Conservation (phyloP, 2,329 filamentous ascomycete species). For the Herpotrichia juniperi region DNA sequence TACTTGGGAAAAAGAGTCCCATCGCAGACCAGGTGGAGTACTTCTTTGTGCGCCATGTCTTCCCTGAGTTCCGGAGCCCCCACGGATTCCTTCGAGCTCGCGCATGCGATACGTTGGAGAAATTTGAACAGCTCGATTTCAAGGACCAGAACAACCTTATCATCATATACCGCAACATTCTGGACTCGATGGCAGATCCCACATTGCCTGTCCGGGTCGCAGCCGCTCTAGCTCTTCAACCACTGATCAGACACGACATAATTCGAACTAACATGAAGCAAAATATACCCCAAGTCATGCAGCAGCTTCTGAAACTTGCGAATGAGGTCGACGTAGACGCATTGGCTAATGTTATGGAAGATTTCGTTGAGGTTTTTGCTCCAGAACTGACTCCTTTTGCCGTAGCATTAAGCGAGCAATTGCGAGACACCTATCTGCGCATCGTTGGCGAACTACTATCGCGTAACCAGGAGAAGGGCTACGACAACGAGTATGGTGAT, state of each 20-base stretch:
- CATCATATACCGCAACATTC: constrained; percentile 93
- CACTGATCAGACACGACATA: constrained; percentile 91
- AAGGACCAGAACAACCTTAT: constrained; percentile 95
- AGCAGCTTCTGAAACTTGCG: constrained; percentile 93
- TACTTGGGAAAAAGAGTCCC: constrained; percentile 96
- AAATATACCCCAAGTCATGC: constrained; percentile 99
- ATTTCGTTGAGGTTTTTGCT: constrained; percentile 99
- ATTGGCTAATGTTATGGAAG: constrained; percentile 98
- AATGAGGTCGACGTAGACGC: constrained; percentile 99
- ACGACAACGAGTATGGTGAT: constrained; percentile 82
- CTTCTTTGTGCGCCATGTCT: constrained; percentile 97
- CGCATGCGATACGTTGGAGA: constrained; percentile 96
- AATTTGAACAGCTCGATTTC: constrained; percentile 97
- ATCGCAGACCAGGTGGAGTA: constrained; percentile 98
- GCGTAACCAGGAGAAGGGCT: constrained; percentile 75
- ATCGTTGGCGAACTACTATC: constrained; percentile 92
- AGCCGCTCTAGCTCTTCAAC: constrained; percentile 90
- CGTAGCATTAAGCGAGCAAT: constrained; percentile 91
- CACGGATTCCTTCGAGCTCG: constrained; percentile 93
- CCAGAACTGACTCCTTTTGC: constrained; percentile 95
- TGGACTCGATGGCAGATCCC: constrained; percentile 95
- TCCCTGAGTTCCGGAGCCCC: constrained; percentile 92
- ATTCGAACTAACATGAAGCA: constrained; percentile 96
- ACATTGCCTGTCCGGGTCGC: constrained; percentile 93
- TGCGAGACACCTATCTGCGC: constrained; percentile 93